Conservation (phyloP, 2,329 filamentous ascomycete species). For the Aureobasidium sp. region DNA sequence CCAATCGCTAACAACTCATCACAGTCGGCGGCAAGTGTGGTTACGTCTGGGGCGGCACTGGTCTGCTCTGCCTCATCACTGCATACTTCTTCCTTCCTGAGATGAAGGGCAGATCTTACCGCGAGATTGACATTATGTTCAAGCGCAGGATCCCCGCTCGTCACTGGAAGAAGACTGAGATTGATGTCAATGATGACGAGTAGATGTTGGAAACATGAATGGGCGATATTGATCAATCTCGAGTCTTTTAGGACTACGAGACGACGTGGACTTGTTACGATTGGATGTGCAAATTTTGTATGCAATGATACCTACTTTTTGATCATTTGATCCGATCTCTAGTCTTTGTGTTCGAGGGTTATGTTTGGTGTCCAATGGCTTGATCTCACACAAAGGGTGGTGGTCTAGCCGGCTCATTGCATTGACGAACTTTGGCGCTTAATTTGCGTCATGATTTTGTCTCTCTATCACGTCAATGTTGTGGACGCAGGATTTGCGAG, state of each 20-base stretch:
- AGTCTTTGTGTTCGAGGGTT: too few relatives aligned
- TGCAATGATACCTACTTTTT: not conserved
- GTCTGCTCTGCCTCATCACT: constrained; percentile 46
- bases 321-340: not conserved
- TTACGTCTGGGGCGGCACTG: constrained; percentile 55
- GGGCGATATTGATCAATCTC: not conserved
- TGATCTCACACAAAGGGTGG: too few relatives aligned
- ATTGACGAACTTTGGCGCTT: too few relatives aligned
- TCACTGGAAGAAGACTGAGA: constrained; percentile 47
- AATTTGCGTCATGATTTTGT: too few relatives aligned
- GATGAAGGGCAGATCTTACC: constrained; percentile 53
- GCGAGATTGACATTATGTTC: constrained; percentile 57
- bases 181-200: constrained; percentile 57
- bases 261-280: not conserved
- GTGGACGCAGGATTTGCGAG: too few relatives aligned
- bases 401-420: too few relatives aligned
- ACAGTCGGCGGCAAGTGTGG: constrained; percentile 47
- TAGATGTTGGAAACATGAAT: constrained; percentile 32
- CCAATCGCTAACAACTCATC: constrained; percentile 24
- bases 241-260: not conserved
- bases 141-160: constrained; percentile 48
- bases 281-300: not conserved
- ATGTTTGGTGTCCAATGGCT: too few relatives aligned
- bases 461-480: too few relatives aligned
- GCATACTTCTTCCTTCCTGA: constrained; percentile 45